phyloP scores from a whole-genome alignment of 2,329 filamentous ascomycete genomes.

The Cadophora malorum region DNA sequence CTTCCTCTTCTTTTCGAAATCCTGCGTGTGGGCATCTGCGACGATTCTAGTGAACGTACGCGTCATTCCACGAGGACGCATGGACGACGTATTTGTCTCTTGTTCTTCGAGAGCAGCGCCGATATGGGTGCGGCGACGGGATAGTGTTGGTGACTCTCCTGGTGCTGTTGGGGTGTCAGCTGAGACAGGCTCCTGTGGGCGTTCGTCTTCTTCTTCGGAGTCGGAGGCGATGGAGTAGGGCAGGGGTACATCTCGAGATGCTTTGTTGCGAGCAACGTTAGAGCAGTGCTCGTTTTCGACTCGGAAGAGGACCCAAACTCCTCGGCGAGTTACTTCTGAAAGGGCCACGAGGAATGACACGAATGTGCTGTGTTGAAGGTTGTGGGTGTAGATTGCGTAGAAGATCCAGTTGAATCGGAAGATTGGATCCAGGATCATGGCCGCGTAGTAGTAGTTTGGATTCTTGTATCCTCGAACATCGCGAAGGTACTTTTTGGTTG shows the following conservation, averaged over 20 bases:
- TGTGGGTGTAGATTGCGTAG: conserved; percentile 79
- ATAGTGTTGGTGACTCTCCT: conserved; percentile 26
- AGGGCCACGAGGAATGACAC: conserved; percentile 81
- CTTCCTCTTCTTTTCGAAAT: conserved; percentile 82
- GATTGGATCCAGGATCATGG: conserved; percentile 82
- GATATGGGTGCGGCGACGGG: conserved; percentile 35
- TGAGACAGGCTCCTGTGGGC: conserved; percentile 1
- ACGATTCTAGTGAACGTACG: conserved; percentile 67
- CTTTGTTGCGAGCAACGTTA: conserved; percentile 89
- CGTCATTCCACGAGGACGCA: conserved; percentile 29
- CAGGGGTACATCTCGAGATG: conserved; percentile 83
- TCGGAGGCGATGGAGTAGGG: conserved; percentile 63
- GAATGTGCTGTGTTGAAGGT: conserved; percentile 82
- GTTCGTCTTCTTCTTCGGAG: conserved; percentile 31
- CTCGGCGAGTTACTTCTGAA: conserved; percentile 81
- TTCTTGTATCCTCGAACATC: conserved; percentile 81
- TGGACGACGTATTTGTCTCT: conserved; percentile 15
- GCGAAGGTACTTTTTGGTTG: conserved; percentile 72
- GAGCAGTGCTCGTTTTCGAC: conserved; percentile 98
- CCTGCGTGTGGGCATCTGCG: conserved; percentile 84
- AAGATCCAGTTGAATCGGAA: conserved; percentile 93
- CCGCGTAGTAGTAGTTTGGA: conserved; percentile 82
- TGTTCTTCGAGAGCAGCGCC: conserved; percentile 38
- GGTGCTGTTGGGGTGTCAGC: conserved; percentile 27
- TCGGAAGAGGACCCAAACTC: conserved; percentile 90